Conservation (phyloP, 106 monocot species). For the Platanthera zijinensis region DNA sequence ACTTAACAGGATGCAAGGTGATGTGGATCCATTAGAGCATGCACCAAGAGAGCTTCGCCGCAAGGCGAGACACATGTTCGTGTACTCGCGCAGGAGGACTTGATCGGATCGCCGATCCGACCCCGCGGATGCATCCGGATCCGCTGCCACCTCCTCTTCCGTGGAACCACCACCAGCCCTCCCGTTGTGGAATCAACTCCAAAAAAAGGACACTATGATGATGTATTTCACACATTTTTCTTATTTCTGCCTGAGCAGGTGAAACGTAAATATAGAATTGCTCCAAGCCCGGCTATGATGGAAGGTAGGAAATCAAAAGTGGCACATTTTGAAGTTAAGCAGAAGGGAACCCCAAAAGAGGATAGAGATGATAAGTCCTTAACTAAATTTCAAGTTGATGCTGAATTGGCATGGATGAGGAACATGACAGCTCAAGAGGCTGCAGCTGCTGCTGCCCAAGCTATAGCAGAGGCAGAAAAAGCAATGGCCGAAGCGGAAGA, state of each 20-base stretch:
- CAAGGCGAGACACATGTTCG: no score
- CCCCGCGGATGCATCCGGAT: no score
- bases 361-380: conserved; percentile 32
- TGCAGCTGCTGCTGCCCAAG: conserved; percentile 58
- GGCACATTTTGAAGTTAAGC: conserved; percentile 28
- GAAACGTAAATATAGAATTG: conserved; percentile 74
- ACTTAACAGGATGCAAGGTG: no score
- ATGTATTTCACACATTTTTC: not conserved
- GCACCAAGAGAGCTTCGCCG: no score
- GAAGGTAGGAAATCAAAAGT: conserved; percentile 33
- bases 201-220: not conserved
- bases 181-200: not conserved
- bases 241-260: conserved; percentile 33
- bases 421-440: conserved; percentile 71
- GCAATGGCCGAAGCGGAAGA: conserved; percentile 78
- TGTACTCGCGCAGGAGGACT: no score
- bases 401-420: conserved; percentile 44
- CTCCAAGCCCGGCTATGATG: conserved; percentile 28
- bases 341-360: conserved; percentile 15
- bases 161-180: no score
- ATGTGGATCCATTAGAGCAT: no score
- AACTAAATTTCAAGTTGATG: conserved; percentile 54
- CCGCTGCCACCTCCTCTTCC: no score
- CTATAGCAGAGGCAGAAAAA: conserved; percentile 88
- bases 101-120: no score